Evolutionary conservation across 1,284 basidiomycete species (phyloP).

Genomic region (Phellopilus nigrolimitatus): DNA sequence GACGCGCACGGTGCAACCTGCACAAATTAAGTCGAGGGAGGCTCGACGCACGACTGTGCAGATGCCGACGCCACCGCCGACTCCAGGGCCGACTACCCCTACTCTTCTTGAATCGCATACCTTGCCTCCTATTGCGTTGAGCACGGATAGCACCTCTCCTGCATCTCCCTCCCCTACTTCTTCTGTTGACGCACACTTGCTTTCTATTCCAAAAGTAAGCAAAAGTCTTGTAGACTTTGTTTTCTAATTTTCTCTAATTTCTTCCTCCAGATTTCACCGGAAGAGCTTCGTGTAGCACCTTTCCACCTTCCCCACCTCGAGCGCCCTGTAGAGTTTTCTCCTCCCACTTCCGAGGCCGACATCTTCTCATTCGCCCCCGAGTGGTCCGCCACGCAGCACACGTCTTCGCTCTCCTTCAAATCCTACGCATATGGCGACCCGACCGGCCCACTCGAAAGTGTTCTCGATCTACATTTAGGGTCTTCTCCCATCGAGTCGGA

Average conservation of each 20-base stretch:
- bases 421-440: neutral
- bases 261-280: no score
- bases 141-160: neutral
- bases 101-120: no score
- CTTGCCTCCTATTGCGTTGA: neutral
- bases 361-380: neutral
- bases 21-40: neutral
- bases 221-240: no score
- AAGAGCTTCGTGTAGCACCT: neutral
- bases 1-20: neutral
- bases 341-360: neutral
- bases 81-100: no score
- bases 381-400: neutral
- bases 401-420: neutral
- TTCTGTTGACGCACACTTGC: neutral
- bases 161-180: neutral
- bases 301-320: neutral
- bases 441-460: neutral
- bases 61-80: slow-evolving; percentile 1
- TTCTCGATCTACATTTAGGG: neutral
- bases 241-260: no score
- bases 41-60: neutral
- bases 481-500: neutral
- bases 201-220: no score
- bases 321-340: neutral